Conservation (phyloP, 768 basidiomycete genomes). For the Suillus ampliporus region DNA sequence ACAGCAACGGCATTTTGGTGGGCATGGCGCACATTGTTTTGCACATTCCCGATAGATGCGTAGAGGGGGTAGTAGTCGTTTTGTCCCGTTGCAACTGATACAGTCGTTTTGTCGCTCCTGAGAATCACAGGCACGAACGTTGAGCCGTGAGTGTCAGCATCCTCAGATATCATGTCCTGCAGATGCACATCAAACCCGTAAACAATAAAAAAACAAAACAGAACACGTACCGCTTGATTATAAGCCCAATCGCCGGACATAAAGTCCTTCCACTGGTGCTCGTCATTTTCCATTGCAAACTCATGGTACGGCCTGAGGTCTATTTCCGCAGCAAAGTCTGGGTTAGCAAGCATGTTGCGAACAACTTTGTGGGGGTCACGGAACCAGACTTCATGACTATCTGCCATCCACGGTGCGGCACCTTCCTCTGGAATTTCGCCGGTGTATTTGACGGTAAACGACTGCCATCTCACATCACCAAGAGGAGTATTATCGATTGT, state of each 20-base stretch:
- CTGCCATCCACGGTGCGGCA: slow-evolving; percentile 31
- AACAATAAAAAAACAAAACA: neutral
- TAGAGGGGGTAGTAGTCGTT: slow-evolving; percentile 20
- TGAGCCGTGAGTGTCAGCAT: slow-evolving; percentile 17
- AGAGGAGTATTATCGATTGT: slow-evolving; percentile 32
- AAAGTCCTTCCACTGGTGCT: slow-evolving; percentile 21
- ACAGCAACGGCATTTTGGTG: slow-evolving; percentile 17
- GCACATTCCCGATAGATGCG: slow-evolving; percentile 18
- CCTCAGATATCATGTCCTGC: slow-evolving; percentile 19
- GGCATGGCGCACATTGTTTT: slow-evolving; percentile 13
- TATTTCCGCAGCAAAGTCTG: slow-evolving; percentile 25
- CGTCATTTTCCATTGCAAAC: slow-evolving; percentile 13
- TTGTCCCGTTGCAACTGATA: slow-evolving; percentile 21
- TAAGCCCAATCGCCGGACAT: slow-evolving; percentile 39
- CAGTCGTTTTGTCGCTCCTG: slow-evolving; percentile 20
- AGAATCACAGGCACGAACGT: slow-evolving; percentile 19
- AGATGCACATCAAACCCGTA: neutral
- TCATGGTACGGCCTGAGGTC: slow-evolving; percentile 25
- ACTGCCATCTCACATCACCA: slow-evolving; percentile 38
- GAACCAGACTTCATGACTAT: slow-evolving; percentile 35
- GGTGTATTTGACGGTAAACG: slow-evolving; percentile 24
- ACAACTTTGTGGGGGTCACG: slow-evolving; percentile 23
- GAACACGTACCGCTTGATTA: slow-evolving; percentile 35
- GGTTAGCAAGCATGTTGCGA: slow-evolving; percentile 28
- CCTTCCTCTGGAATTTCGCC: slow-evolving; percentile 21